phyloP scores from a whole-genome alignment of 768 basidiomycete genomes.

The Fistulinella prunicolor region DNA sequence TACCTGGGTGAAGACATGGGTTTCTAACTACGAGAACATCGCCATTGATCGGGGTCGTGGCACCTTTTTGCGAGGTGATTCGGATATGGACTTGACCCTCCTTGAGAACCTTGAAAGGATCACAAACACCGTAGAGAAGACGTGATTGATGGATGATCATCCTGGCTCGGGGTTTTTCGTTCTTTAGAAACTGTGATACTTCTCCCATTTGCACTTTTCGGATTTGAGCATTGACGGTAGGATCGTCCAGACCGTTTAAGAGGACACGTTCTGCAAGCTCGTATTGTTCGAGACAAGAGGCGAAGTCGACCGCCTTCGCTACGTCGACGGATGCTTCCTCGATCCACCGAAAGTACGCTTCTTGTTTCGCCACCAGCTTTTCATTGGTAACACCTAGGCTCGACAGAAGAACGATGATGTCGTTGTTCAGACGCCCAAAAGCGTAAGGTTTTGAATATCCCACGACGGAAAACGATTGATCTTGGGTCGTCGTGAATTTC shows the following conservation, averaged over 20 bases:
- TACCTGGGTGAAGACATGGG: slow-evolving; percentile 67
- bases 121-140: slow-evolving; percentile 63
- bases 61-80: slow-evolving; percentile 51
- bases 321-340: slow-evolving; percentile 45
- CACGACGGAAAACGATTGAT: slow-evolving; percentile 65
- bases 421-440: slow-evolving; percentile 67
- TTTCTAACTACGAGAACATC: slow-evolving; percentile 66
- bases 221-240: slow-evolving; percentile 40
- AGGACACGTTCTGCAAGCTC: slow-evolving; percentile 50
- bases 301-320: slow-evolving; percentile 52
- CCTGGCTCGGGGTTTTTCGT: slow-evolving; percentile 51
- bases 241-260: slow-evolving; percentile 51
- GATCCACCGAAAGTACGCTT: slow-evolving; percentile 60
- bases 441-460: slow-evolving; percentile 61
- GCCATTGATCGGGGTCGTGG: slow-evolving; percentile 53
- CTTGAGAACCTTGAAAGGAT: slow-evolving; percentile 58
- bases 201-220: slow-evolving; percentile 46
- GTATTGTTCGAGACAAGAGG: slow-evolving; percentile 49
- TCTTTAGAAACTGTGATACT: slow-evolving; percentile 49
- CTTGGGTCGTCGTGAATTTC: slow-evolving; percentile 56
- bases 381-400: slow-evolving; percentile 60
- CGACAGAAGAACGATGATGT: slow-evolving; percentile 62
- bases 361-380: slow-evolving; percentile 52
- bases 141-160: slow-evolving; percentile 64
- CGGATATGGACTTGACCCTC: slow-evolving; percentile 66